Conservation (phyloP, 257 asterid species). For the Penstemon newberryi region DNA sequence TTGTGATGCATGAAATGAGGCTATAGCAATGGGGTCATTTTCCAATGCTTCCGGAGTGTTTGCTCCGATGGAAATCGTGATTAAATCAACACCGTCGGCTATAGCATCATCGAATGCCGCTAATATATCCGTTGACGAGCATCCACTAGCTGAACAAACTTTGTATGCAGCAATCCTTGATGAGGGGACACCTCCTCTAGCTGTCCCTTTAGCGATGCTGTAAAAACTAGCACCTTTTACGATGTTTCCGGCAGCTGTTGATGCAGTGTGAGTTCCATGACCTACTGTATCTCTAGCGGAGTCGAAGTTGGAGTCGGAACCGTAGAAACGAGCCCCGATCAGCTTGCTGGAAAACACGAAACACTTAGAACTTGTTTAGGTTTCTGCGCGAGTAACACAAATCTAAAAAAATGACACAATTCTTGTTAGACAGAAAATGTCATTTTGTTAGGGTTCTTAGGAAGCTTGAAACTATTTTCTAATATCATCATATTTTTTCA, state of each 20-base stretch:
- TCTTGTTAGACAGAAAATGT: too few relatives aligned
- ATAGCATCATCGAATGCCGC: constrained; percentile 46
- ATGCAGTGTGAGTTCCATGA: constrained; percentile 45
- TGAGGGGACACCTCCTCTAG: constrained; percentile 39
- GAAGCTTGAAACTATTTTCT: too few relatives aligned
- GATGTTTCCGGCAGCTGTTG: constrained; percentile 37
- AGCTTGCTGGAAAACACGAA: constrained; percentile 30
- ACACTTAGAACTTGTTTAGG: too few relatives aligned
- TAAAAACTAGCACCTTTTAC: constrained; percentile 28
- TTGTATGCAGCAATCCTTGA: constrained; percentile 38
- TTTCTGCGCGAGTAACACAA: too few relatives aligned
- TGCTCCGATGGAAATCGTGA: constrained; percentile 34
- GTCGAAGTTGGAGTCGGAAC: background rate
- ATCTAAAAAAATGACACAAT: too few relatives aligned
- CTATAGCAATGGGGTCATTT: constrained; percentile 36
- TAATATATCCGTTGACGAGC: constrained; percentile 16
- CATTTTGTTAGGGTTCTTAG: too few relatives aligned
- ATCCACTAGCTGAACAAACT: background rate
- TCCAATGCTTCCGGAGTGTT: background rate
- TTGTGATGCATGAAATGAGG: constrained; percentile 34
- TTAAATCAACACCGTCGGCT: constrained; percentile 54
- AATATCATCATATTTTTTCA: too few relatives aligned
- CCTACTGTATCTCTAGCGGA: constrained; percentile 28
- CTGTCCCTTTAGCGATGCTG: constrained; percentile 32
- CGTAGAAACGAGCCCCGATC: constrained; percentile 44